Evolutionary conservation across 2,329 filamentous ascomycete species (phyloP).

Genomic region (Aspergillus piperis): DNA sequence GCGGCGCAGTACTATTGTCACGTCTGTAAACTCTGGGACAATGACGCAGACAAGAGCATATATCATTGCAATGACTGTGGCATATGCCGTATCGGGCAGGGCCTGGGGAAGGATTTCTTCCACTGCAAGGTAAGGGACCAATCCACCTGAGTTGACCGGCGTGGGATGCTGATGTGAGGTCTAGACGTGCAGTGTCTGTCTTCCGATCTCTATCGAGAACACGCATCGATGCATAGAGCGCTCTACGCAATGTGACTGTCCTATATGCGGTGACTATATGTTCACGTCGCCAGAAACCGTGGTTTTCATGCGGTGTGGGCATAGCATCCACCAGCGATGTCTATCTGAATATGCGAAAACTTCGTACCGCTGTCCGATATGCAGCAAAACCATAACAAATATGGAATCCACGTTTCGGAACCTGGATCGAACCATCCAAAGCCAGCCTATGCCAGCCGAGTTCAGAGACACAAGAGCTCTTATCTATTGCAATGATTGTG

Average conservation of each 20-base stretch:
- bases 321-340: constrained; percentile 90
- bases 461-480: constrained; percentile 78
- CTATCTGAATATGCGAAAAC: constrained; percentile 84
- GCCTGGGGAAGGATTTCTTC: constrained; percentile 93
- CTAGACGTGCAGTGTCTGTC: constrained; percentile 88
- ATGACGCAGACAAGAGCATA: constrained; percentile 84
- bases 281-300: constrained; percentile 87
- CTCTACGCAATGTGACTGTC: constrained; percentile 92
- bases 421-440: constrained; percentile 80
- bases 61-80: constrained; percentile 97
- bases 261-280: constrained; percentile 95
- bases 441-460: constrained; percentile 88
- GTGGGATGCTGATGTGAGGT: constrained; percentile 19
- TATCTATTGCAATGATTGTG: constrained; percentile 93
- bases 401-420: constrained; percentile 96
- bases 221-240: constrained; percentile 93
- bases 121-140: constrained; percentile 79
- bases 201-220: constrained; percentile 79
- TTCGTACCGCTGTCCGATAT: constrained; percentile 95
- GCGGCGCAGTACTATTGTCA: constrained; percentile 90
- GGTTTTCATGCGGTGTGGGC: constrained; percentile 92
- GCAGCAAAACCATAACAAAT: constrained; percentile 93
- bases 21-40: constrained; percentile 96
- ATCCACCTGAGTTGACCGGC: background rate
- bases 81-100: constrained; percentile 87